These are phyloP conservation scores for Tricholoma bakamatsutake DNA, from an alignment of 768 basidiomycete genomes.

Conservation along the genomic window DNA sequence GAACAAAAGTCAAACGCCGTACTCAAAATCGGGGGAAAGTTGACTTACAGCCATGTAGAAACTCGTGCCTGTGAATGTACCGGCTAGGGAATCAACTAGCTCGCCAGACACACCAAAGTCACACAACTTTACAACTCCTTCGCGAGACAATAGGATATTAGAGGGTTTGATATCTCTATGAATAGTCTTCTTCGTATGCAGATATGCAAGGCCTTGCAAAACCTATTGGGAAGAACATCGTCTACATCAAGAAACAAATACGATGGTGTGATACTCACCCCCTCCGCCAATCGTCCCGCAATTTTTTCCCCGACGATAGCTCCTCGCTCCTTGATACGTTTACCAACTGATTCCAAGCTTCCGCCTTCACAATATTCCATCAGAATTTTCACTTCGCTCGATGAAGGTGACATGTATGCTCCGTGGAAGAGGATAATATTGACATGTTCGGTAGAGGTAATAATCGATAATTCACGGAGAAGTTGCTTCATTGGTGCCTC, in stretches of 20 bases:
- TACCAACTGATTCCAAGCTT: conserved; percentile 84
- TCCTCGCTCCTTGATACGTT: conserved; percentile 72
- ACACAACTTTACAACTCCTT: conserved; percentile 86
- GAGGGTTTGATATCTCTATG: conserved; percentile 96
- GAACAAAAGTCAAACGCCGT: conserved; percentile 9
- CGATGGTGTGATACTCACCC: conserved; percentile 44
- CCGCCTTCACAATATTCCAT: conserved; percentile 91
- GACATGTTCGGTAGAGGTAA: conserved; percentile 72
- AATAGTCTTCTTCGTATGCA: conserved; percentile 88
- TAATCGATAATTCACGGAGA: conserved; percentile 87
- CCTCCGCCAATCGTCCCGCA: conserved; percentile 88
- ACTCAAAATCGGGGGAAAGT: neutral
- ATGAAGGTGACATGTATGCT: conserved; percentile 81
- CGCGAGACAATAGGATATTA: conserved; percentile 83
- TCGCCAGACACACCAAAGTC: conserved; percentile 99
- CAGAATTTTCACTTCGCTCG: conserved; percentile 90
- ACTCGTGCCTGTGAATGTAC: conserved; percentile 96
- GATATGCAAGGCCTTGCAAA: conserved; percentile 88
- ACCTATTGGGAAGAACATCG: conserved; percentile 37
- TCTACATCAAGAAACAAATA: neutral
- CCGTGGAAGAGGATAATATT: conserved; percentile 94
- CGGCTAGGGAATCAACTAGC: conserved; percentile 84
- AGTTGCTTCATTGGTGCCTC: conserved; percentile 92
- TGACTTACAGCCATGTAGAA: conserved; percentile 95
- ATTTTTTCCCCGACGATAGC: conserved; percentile 83